These are phyloP conservation scores for Kwoniella bestiolae DNA, from an alignment of 768 basidiomycete genomes.

Conservation along the genomic window DNA sequence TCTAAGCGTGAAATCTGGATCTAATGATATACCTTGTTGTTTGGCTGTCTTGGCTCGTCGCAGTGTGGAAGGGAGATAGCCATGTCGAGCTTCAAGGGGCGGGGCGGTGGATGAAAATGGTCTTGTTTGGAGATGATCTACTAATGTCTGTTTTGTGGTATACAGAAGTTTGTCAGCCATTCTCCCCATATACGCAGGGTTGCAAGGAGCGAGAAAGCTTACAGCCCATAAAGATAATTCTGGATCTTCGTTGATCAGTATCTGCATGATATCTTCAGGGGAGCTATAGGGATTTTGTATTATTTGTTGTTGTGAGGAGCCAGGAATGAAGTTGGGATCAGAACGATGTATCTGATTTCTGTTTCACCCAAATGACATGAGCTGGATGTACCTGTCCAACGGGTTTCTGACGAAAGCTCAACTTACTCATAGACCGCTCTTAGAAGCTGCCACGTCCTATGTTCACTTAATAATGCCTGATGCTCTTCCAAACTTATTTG, in stretches of 20 bases:
- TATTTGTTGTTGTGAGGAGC: conserved; percentile 31
- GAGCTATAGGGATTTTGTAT: conserved; percentile 43
- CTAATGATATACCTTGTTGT: conserved; percentile 29
- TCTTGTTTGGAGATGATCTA: conserved; percentile 50
- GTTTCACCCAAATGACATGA: not conserved
- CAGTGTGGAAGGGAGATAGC: conserved; percentile 49
- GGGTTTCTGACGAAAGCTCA: not conserved
- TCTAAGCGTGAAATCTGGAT: conserved; percentile 50
- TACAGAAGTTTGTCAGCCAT: no score
- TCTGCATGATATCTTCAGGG: conserved; percentile 47
- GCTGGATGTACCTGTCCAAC: not conserved
- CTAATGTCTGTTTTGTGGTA: conserved; percentile 42
- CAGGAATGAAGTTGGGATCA: conserved; percentile 34
- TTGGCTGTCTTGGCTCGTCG: conserved; percentile 33
- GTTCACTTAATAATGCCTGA: conserved; percentile 43
- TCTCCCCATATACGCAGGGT: not conserved
- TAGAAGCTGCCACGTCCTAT: conserved; percentile 52
- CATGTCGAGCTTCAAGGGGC: conserved; percentile 50
- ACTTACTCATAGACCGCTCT: conserved; percentile 45
- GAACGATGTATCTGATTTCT: conserved; percentile 43
- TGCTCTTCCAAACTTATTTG: conserved; percentile 36
- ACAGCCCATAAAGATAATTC: conserved; percentile 48
- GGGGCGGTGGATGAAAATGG: conserved; percentile 40
- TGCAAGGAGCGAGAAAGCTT: conserved; percentile 1
- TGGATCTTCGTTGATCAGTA: conserved; percentile 42